Base-by-base conservation (phyloP, 2,329 filamentous ascomycete genomes). In the Aspergillus ruber region DNA sequence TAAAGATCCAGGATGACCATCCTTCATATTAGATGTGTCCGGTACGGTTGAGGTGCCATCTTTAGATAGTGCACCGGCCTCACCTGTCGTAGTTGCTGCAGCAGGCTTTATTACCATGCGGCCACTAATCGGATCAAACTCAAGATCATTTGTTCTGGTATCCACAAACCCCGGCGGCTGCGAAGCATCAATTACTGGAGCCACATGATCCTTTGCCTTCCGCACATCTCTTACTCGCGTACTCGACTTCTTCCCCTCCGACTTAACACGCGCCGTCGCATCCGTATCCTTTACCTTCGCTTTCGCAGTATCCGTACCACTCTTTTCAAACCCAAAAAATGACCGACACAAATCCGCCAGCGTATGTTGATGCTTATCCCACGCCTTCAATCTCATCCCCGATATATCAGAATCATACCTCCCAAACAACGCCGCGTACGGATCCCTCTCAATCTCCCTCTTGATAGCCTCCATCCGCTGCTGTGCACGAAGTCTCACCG, bases 91-190 rank as follows among this genome's bases (percentile, higher is more conserved):
- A 39, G 43, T 35, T 8, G 38, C 38, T 15, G 21, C 6, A 40
- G 35, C 9, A 23, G 47, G 35, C 42, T 48, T 41, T 2, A 58
- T 64, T 6, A 65, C 56, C 64, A 73, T 74, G 18, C 69, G 63
- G 27, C 69, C 67, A 47, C 62, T 68, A 29, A 74, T 67, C 7
- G 70, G 70, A 36, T 74, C 71, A 50, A 71, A 73, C 43, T 64
- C 58, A 48, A 64, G 61, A 17, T 23, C 40, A 53, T 36, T 27
- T 40, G 12, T 25, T 23, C 45, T 20, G 15, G 32, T 40, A 42
- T 43, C 15, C 3, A 12, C 21, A 17, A 12, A 18, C 9, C 36
- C 36, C 15, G 13, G 18, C 36, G 36, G 10, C 17, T 18, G 10
- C 8, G 5, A 21, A 39, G 15, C 17, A 9, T 29, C 25, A 12